Base-by-base conservation (phyloP, 2,329 filamentous ascomycete genomes). In the Penicillium sp. region DNA sequence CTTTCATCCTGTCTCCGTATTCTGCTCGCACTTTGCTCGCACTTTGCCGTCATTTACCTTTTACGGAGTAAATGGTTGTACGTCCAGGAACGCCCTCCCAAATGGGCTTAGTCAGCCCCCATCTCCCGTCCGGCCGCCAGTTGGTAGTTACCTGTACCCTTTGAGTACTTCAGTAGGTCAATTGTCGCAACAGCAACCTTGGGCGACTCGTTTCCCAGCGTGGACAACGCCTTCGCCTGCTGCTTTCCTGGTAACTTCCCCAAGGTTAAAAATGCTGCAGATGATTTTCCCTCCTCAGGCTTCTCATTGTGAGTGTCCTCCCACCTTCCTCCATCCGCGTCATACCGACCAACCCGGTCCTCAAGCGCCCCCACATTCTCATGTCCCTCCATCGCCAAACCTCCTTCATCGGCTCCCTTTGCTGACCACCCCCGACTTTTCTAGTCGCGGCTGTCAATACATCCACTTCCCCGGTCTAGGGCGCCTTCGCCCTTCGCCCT, bases 231-330 rank as follows among this genome's bases (percentile, higher is more conserved):
- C 50, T 20, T 31, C n/a, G 22, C 17, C 35, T 41, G 51, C 17
- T 58, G 38, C 50, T 43, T 38, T 54, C 6, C 20, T 31, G 47
- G 22, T 45, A 28, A 35, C 39, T 20, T 49, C 15, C 15, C 14
- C 39, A 62, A 58, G 48, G 37, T 64, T 58, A 66, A 75, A 73
- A 63, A 75, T 75, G 73, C 70, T 74, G 65, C 65, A 68, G 63
- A 70, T 66, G 64, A 62, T 54, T 58, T 59, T 42, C 53, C 65
- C 55, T 64, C 62, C 61, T 62, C 59, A 63, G 67, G 62, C 63
- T 69, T 66, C 63, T 67, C 54, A 65, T 63, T 60, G 72, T 75
- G 61, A 72, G 72, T 73, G 54, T 42, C 31, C 12, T 47, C 15
- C 42, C 31, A 4, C 38, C 37, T 11, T 12, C 22, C 49, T 41